These are phyloP conservation scores for Fusarium veterinarium DNA, from an alignment of 2,329 filamentous ascomycete species.

Conservation along the genomic window DNA sequence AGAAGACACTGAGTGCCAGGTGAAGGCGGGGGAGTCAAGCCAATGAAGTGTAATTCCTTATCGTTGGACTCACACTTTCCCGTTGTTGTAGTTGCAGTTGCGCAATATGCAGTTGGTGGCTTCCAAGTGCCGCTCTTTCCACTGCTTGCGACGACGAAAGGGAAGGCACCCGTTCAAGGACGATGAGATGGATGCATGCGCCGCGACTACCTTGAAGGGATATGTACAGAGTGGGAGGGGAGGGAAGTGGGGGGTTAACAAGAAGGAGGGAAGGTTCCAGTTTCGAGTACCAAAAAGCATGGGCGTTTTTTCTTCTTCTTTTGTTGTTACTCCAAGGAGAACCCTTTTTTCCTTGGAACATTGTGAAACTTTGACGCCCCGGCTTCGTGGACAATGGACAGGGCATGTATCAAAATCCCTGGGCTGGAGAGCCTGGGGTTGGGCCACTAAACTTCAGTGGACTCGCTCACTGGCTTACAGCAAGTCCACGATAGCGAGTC, in stretches of 20 bases:
- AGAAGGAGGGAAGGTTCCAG: conserved; percentile 37
- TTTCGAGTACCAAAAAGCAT: conserved; percentile 18
- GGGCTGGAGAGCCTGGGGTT: conserved; percentile 3
- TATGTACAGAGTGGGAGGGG: not conserved
- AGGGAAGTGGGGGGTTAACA: conserved; percentile 11
- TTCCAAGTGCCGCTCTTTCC: conserved; percentile 24
- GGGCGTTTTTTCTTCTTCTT: conserved; percentile 8
- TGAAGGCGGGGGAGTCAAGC: conserved; percentile 22
- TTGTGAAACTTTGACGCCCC: conserved; percentile 36
- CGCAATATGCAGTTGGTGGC: conserved; percentile 6
- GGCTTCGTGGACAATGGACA: conserved; percentile 9
- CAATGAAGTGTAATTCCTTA: conserved; percentile 35
- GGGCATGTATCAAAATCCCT: conserved; percentile 31
- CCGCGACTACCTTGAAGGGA: conserved; percentile 14
- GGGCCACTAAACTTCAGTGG: not conserved
- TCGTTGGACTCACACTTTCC: conserved; percentile 18
- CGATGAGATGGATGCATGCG: not conserved
- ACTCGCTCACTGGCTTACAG: conserved; percentile 20
- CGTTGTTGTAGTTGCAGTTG: conserved; percentile 3
- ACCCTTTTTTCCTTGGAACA: conserved; percentile 20
- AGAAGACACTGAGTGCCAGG: conserved; percentile 13
- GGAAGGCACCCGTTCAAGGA: conserved; percentile 5
- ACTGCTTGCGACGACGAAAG: conserved; percentile 19
- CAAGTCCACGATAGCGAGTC: not conserved
- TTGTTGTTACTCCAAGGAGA: not conserved